These are phyloP conservation scores for Lachancea sp. DNA, from an alignment of 805 yeast species.

Conservation along the genomic window DNA sequence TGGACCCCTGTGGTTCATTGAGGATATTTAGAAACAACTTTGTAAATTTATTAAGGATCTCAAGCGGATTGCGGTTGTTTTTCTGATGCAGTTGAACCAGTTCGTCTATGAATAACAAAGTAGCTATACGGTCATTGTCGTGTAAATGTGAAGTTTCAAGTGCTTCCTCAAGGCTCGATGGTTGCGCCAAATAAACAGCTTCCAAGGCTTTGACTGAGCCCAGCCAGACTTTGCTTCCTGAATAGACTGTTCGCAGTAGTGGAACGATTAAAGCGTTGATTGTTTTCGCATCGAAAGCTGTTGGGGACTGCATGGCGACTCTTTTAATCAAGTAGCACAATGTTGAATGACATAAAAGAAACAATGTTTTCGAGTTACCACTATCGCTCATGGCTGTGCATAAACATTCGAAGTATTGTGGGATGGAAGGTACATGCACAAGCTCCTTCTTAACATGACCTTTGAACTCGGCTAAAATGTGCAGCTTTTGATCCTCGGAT, in stretches of 20 bases:
- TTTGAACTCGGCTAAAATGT: slow-evolving; percentile 25
- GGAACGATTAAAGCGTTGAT: slow-evolving; percentile 5
- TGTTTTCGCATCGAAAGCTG: slow-evolving; percentile 5
- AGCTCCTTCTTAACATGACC: slow-evolving; percentile 34
- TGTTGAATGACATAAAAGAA: slow-evolving; percentile 31
- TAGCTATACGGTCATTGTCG: slow-evolving; percentile 6
- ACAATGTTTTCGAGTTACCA: background rate
- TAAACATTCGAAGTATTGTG: slow-evolving; percentile 24
- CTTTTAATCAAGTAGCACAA: slow-evolving; percentile 42
- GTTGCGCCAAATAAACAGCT: slow-evolving; percentile 27
- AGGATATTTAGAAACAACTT: slow-evolving; percentile 31
- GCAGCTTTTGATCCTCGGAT: slow-evolving; percentile 14
- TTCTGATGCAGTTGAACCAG: slow-evolving; percentile 21
- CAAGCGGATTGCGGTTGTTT: slow-evolving; percentile 29
- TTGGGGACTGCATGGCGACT: slow-evolving; percentile 35
- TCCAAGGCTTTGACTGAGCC: slow-evolving; percentile 29
- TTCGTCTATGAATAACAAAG: slow-evolving; percentile 24
- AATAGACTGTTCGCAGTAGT: slow-evolving; percentile 8
- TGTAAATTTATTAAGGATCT: slow-evolving; percentile 28
- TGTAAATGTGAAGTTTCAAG: slow-evolving; percentile 7
- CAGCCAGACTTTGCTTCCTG: slow-evolving; percentile 27
- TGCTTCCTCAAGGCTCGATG: slow-evolving; percentile 11
- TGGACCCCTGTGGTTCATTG: slow-evolving; percentile 25
- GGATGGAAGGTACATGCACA: slow-evolving; percentile 21
- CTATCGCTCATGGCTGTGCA: slow-evolving; percentile 12